A percentile compares a stretch with the other conserved stretches of the same genome.
Conservation (phyloP, 2,329 filamentous ascomycete species). For the Aulographum hederae region DNA sequence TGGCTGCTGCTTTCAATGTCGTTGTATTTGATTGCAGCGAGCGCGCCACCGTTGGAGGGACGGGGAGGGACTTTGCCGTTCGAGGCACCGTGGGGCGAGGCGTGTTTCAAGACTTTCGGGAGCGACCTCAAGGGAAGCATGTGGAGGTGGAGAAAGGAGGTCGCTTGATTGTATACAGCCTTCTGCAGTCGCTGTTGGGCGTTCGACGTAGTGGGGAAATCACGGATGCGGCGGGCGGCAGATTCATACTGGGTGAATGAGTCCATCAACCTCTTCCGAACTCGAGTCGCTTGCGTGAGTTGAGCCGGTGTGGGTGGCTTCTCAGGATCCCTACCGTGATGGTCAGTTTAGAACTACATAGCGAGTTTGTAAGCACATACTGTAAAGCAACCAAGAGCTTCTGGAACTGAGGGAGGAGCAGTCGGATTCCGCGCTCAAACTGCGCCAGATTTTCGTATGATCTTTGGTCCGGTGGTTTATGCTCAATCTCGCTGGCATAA, state of each 20-base stretch:
- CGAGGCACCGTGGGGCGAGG: constrained; percentile 28
- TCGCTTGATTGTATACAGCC: constrained; percentile 66
- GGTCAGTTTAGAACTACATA: not conserved
- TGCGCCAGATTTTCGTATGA: constrained; percentile 71
- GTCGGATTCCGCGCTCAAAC: constrained; percentile 71
- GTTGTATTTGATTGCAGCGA: constrained; percentile 42
- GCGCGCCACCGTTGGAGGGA: constrained; percentile 20
- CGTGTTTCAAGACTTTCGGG: constrained; percentile 32
- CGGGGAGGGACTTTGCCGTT: constrained; percentile 8
- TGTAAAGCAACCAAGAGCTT: constrained; percentile 57
- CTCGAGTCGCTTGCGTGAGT: constrained; percentile 70
- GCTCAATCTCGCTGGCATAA: constrained; percentile 50
- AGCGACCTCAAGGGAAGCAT: constrained; percentile 62
- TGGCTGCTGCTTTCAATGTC: constrained; percentile 15
- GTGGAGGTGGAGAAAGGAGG: constrained; percentile 68
- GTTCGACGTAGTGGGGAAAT: constrained; percentile 53
- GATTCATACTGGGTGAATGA: constrained; percentile 76
- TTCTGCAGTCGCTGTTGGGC: constrained; percentile 62
- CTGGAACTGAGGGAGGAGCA: constrained; percentile 71
- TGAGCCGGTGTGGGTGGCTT: constrained; percentile 48
- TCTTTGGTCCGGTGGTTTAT: constrained; percentile 56
- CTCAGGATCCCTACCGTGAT: constrained; percentile 32
- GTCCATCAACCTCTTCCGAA: constrained; percentile 76
- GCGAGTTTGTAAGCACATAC: constrained; percentile 13
- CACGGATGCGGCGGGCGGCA: constrained; percentile 63